A percentile compares a stretch with the other conserved stretches of the same genome.
These are phyloP conservation scores for Ramaria sp. DNA, from an alignment of 768 basidiomycete species.

Conservation along the genomic window DNA sequence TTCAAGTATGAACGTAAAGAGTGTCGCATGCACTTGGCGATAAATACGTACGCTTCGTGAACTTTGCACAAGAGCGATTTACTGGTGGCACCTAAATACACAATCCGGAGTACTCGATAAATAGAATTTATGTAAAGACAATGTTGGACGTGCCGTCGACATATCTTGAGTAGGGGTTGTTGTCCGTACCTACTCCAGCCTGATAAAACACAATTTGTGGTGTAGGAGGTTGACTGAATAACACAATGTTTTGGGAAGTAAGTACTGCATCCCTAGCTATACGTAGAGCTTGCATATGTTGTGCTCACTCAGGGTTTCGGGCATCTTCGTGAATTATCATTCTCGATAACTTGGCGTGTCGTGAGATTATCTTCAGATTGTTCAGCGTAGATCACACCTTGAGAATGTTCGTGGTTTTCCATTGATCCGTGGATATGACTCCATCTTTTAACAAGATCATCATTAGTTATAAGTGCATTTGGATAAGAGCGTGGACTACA, in stretches of 20 bases:
- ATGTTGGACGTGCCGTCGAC: conserved; percentile 43
- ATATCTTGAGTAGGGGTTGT: conserved; percentile 44
- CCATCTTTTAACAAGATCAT: conserved; percentile 30
- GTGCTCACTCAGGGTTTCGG: conserved; percentile 18
- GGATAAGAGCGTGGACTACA: conserved; percentile 13
- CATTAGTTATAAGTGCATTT: not conserved
- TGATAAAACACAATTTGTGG: conserved; percentile 59
- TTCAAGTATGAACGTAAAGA: not conserved
- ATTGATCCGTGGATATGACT: conserved; percentile 15
- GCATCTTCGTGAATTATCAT: conserved; percentile 21
- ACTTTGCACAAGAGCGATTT: conserved; percentile 56
- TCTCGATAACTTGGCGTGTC: conserved; percentile 17
- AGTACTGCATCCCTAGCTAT: too few relatives aligned
- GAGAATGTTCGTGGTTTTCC: conserved; percentile 4
- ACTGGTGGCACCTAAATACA: conserved; percentile 50
- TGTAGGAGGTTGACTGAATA: conserved; percentile 23
- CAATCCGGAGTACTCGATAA: not conserved
- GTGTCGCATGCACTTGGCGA: conserved; percentile 49
- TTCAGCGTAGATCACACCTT: not conserved
- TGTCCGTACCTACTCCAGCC: conserved; percentile 51
- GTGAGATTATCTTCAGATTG: too few relatives aligned
- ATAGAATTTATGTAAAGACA: not conserved
- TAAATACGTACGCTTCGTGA: conserved; percentile 68
- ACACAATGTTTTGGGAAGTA: too few relatives aligned
- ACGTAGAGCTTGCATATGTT: too few relatives aligned